Base-by-base conservation (phyloP, 2,329 filamentous ascomycete species). In the Ascochyta fabae region DNA sequence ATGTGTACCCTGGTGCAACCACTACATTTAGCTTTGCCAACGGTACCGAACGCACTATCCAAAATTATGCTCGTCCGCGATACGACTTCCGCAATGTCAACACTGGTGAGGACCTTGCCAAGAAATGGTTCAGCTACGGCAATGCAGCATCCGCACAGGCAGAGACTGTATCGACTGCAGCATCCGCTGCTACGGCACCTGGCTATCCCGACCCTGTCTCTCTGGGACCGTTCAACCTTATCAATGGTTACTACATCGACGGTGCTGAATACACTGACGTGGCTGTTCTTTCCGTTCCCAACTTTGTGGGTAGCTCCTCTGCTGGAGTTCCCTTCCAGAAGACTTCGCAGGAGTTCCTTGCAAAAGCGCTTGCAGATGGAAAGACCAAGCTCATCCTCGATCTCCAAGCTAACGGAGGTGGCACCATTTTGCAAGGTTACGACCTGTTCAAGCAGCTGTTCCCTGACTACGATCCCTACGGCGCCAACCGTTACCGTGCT, bases 311-410 rank as follows among this genome's bases (percentile, higher is more conserved):
- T 13, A 61, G 66, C 48, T 45, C 59, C 48, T 47, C 49, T 56
- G 45, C 61, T 41, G 55, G 69, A 19, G 29, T 50, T 6, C 43
- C 24, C 7, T 81, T 81, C 65, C 78, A 81, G 42, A 52, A 65
- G 6, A 71, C 78, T 3, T 77, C 77, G 33, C 73, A 71, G 8
- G 65, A 76, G 9, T 77, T 80, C 53, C 68, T 81, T 22, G 62
- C 76, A 6, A 72, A 73, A 39, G 78, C 79, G 22, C 70, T 77
- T 22, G 75, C 76, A 2, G 79, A 78, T 0, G 82, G 81, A 56
- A 87, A 86, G 73, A 85, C 79, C 10, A 85, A 84, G 66, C 78
- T 88, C 3, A 82, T 88, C 23, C 78, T 88, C 36, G 85, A 88
- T 62, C 70, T 88, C 1, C 81, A 81, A 15, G 80, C 78, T 55